Base-by-base conservation (phyloP, 176 grass and related monocot species). In the Oryza meridionalis region DNA sequence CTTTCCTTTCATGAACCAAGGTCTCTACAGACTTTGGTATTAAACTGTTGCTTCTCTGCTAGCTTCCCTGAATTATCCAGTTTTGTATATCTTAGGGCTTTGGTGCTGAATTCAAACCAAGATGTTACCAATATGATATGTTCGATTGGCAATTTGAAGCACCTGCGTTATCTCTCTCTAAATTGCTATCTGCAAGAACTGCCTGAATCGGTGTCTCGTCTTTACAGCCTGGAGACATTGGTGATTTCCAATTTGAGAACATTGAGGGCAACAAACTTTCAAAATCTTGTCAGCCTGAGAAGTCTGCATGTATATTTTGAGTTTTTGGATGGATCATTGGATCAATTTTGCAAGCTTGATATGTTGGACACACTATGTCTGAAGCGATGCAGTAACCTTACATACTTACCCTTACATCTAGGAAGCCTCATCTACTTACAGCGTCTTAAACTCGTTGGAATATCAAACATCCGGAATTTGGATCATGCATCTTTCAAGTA, bases 161-260 rank as follows among this genome's bases (percentile, higher is more conserved):
- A 76, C 67, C 47, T 85, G 33, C 88, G 81, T 14, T 90, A 65
- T 24, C 47, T 81, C 4, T 31, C 0, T 8, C 11, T 80, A 24
- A 40, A 70, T 40, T 40, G 73, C 33, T 10, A 21, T 32, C 9
- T 78, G 14, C 8, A 46, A 47, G 47, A 17, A 15, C 11, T 75
- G 27, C 75, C 79, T 78, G 42, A 79, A 16, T 86, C 76, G 31
- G 12, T 86, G 71, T 69, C 50, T 11, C 9, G 67, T 59, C 79
- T 90, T 83, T 78, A 69, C 81, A 83, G 40, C 67, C 83, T 90
- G 35, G 83, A 90, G 26, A 87, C 53, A 45, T 64, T 89, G 70
- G 61, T 67, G 4, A 6, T 84, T 25, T 67, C 7, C 27, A 65
- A 59, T 38, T 24, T 13, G 10, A 10, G 7, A 4, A 35, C 9